A percentile compares a stretch with the other conserved stretches of the same genome.
These are phyloP conservation scores for Candida boleticola DNA, from an alignment of 805 yeast species.

Conservation along the genomic window DNA sequence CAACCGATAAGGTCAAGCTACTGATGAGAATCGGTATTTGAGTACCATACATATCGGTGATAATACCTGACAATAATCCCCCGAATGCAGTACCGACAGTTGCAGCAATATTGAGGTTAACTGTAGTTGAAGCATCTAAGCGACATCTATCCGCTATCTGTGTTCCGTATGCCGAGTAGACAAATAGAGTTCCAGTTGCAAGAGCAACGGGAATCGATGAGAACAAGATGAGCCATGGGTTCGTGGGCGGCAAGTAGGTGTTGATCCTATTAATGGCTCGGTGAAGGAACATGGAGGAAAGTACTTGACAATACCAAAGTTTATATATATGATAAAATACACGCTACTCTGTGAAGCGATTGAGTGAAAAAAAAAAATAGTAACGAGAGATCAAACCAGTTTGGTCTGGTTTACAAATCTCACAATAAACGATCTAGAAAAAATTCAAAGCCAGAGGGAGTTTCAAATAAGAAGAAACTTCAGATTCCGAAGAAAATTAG, in stretches of 20 bases:
- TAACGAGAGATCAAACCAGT: no score
- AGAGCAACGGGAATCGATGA: constrained; percentile 31
- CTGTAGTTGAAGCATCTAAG: constrained; percentile 25
- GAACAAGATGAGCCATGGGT: constrained; percentile 23
- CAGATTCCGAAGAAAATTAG: no score
- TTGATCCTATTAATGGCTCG: constrained; percentile 15
- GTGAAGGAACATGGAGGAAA: constrained; percentile 13
- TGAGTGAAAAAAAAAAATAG: no score
- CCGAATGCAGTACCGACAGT: constrained; percentile 33
- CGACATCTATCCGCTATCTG: constrained; percentile 30
- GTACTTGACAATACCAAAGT: not conserved
- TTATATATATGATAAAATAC: no score
- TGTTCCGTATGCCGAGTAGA: constrained; percentile 31
- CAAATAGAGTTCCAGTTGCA: constrained; percentile 34
- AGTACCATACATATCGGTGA: constrained; percentile 33
- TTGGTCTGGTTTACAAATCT: no score
- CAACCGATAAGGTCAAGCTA: constrained; percentile 20
- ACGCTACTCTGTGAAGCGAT: no score
- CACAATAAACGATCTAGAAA: no score
- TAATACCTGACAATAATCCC: constrained; percentile 30
- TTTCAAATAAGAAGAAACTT: no score
- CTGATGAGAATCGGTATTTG: constrained; percentile 31
- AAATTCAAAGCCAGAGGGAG: no score
- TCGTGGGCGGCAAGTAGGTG: constrained; percentile 21
- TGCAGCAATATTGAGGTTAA: constrained; percentile 29